A percentile compares a stretch with the other conserved stretches of the same genome.
Conservation (phyloP, 805 yeast species). For the Teunomyces cretensis region DNA sequence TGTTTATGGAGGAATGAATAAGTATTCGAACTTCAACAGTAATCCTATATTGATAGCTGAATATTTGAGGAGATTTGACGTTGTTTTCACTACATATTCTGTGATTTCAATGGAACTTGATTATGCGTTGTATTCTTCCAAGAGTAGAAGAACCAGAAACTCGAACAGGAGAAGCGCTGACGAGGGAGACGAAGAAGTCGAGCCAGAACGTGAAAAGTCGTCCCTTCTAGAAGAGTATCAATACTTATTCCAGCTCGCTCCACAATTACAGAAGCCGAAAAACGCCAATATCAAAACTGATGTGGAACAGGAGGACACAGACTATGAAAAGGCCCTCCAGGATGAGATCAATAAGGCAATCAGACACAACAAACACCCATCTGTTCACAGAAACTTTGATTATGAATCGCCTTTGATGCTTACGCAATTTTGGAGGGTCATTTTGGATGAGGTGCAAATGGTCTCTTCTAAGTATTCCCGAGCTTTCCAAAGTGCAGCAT, state of each 20-base stretch:
- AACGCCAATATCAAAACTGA: constrained; percentile 23
- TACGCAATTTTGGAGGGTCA: constrained; percentile 84
- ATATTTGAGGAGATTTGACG: constrained; percentile 61
- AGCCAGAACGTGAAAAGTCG: constrained; percentile 5
- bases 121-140: constrained; percentile 70
- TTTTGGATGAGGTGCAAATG: constrained; percentile 95
- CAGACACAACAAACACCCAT: constrained; percentile 25
- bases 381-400: constrained; percentile 33
- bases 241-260: constrained; percentile 26
- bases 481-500: constrained; percentile 76
- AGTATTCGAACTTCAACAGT: constrained; percentile 24
- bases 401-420: constrained; percentile 81
- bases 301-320: constrained; percentile 23
- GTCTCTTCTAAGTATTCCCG: constrained; percentile 70
- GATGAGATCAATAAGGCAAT: constrained; percentile 32
- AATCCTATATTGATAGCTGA: constrained; percentile 48
- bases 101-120: constrained; percentile 75
- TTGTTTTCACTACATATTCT: constrained; percentile 77
- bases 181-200: constrained; percentile 10
- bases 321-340: constrained; percentile 32
- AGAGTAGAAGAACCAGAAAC: constrained; percentile 46
- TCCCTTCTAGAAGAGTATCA: constrained; percentile 15
- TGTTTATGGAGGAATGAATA: constrained; percentile 58
- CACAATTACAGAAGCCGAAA: constrained; percentile 23
- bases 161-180: constrained; percentile 28